Evolutionary conservation across 352 stramenopile genomes (phyloP).

Genomic region (Salisapilia sapeloensis): DNA sequence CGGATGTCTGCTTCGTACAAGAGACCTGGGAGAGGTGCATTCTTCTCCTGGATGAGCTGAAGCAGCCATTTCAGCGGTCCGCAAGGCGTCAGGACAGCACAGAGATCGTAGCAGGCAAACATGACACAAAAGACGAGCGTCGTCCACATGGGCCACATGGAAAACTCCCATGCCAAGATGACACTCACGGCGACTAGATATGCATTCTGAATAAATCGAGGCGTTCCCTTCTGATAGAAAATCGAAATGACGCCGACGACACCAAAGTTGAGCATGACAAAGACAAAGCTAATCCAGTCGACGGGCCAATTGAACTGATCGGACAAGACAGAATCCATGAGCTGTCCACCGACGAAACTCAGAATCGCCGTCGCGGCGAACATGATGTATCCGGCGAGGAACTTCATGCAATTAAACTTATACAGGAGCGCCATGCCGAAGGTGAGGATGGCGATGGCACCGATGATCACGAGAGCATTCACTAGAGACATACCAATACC

Average conservation of each 20-base stretch:
- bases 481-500: slow-evolving; percentile 56
- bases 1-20: slow-evolving; percentile 91
- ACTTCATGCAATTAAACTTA: slow-evolving; percentile 81
- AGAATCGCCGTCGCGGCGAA: slow-evolving; percentile 75
- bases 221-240: slow-evolving; percentile 79
- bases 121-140: slow-evolving; percentile 87
- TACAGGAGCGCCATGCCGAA: slow-evolving; percentile 84
- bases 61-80: slow-evolving; percentile 90
- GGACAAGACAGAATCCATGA: slow-evolving; percentile 68
- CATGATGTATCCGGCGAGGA: slow-evolving; percentile 78
- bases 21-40: slow-evolving; percentile 81
- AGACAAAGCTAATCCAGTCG: slow-evolving; percentile 63
- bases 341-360: slow-evolving; percentile 71
- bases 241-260: slow-evolving; percentile 80
- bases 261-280: slow-evolving; percentile 85
- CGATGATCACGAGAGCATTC: slow-evolving; percentile 82
- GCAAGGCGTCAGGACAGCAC: slow-evolving; percentile 94
- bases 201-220: slow-evolving; percentile 81
- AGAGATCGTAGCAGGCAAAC: slow-evolving; percentile 96
- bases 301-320: slow-evolving; percentile 53
- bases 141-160: slow-evolving; percentile 90
- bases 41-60: slow-evolving; percentile 86
- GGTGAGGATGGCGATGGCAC: slow-evolving; percentile 64
- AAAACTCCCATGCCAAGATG: slow-evolving; percentile 95
- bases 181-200: slow-evolving; percentile 93